A percentile compares a stretch with the other conserved stretches of the same genome.
phyloP scores from a whole-genome alignment of 306 rosid genomes.

The Sicyos edulis region DNA sequence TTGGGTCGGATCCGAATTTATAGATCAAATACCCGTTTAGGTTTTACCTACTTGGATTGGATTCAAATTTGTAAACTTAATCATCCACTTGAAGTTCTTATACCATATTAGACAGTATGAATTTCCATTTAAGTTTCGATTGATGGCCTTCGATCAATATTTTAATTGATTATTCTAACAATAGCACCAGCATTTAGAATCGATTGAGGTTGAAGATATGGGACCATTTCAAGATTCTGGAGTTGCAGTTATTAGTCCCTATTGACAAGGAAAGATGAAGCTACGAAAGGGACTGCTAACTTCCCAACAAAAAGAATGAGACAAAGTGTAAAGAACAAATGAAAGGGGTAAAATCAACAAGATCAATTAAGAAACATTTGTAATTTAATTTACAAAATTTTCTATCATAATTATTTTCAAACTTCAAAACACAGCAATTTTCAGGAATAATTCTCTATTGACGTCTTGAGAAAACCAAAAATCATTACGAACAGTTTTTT shows the following conservation, averaged over 20 bases:
- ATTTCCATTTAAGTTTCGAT: neutral
- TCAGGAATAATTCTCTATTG: neutral
- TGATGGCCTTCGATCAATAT: neutral
- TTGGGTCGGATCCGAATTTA: too few relatives aligned
- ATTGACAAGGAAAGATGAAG: neutral
- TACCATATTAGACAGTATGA: too few relatives aligned
- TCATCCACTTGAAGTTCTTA: too few relatives aligned
- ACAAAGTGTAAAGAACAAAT: conserved; percentile 4
- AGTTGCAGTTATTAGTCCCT: neutral
- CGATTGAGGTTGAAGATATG: neutral
- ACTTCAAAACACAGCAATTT: neutral
- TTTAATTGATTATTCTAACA: neutral
- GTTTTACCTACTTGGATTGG: too few relatives aligned
- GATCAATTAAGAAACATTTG: neutral
- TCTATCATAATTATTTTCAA: neutral
- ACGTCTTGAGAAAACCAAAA: neutral
- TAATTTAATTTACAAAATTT: neutral
- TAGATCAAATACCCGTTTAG: too few relatives aligned
- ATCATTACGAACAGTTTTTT: neutral
- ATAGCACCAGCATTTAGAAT: neutral
- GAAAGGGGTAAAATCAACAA: too few relatives aligned
- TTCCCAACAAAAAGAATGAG: conserved; percentile 9
- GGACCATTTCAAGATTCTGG: neutral
- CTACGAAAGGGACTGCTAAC: neutral
- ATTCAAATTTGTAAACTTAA: too few relatives aligned